Evolutionary conservation across 371 early-diverging fungal genomes (phyloP), one percentile per base, ranked within the genome.

Genomic region (Apophysomyces variabilis): DNA sequence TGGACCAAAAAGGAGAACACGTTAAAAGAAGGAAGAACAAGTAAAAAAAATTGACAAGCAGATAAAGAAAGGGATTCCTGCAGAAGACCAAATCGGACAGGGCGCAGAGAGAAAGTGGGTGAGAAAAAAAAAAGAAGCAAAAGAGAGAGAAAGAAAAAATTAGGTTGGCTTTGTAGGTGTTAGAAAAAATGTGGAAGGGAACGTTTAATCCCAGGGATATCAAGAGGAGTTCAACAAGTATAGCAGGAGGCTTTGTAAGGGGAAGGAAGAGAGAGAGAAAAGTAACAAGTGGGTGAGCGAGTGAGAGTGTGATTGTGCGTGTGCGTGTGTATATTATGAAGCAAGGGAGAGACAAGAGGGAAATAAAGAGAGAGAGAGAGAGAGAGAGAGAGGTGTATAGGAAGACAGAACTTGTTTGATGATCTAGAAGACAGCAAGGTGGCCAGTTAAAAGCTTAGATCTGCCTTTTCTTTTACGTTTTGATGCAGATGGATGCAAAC

Each of bases 391-490:
- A 13, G 13, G 41, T 11, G 13, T 8, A 41, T 11, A 41, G 41
- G 4, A 41, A 41, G 41, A 11, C 11, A 13, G 13, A 26, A 26
- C 32, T 26, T 41, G 13, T 21, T 50, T 26, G 21, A 50, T 50
- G 54, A 50, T 50, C 54, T 50, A 50, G 54, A 50, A 50, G 54
- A 26, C 54, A 26, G 54, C 54, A 50, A 47, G 47, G 16, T 47
- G 47, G 21, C 54, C 21, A 50, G 54, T 50, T 50, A 50, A 50
- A 21, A 50, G 54, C 54, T 50, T 21, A 50, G 54, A 50, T 50
- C 54, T 50, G 54, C 54, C 21, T 50, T 50, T 21, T 45, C 46
- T 45, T 50, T 50, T 50, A 50, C 54, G 32, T 50, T 26, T 50
- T 50, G 54, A 16, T 50, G 54, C 54, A 50, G 54, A 50, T 21